Base-by-base conservation (phyloP, 768 basidiomycete genomes). In the Pleurotus pulmonarius region DNA sequence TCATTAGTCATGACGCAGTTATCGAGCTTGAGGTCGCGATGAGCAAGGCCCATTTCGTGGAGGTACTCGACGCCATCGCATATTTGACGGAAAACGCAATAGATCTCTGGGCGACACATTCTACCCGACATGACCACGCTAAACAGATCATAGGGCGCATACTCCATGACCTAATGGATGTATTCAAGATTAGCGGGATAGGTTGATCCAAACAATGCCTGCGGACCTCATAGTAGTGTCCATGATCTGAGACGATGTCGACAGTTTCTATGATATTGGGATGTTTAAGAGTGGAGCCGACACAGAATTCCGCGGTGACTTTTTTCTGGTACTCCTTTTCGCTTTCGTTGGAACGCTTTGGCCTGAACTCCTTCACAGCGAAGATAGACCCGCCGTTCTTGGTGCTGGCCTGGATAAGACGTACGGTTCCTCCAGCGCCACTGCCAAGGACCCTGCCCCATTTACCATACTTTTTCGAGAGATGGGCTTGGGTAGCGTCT, bases 271-370 rank as follows among this genome's bases (percentile, higher is more conserved):
- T 98, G 70, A 98, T 93, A 65, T 99, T 98, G 58, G 85, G 75
- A 65, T 99, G 97, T 72, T 95, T 92, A 66, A 99, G 78, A 44
- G 91, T 90, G 20, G 89, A 90, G 57, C 97, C 94, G 15, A 98
- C 95, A 64, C 96, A 99, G 67, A 99, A 99, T 71, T 99, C 97
- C 24, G 96, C 96, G 1, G 95, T 97, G 56, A 98, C 95, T 75
- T 99, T 98, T 78, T 98, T 96, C 85, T 98, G 94, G 69, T 98
- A 99, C 76, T 99, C 97, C 73, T 92, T 90, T 73, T 94, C 92
- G 24, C 82, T 82, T 77, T 99, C 97, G 29, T 93, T 93, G 3
- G 78, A 65, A 57, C 94, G 84, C 63, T 92, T 91, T 44, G 94
- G 90, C 47, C 96, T 81, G 65, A 99, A 98, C 75, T 98, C 94